Conservation (phyloP, 164 flowering plant genomes). For the Warburgia ugandensis region DNA sequence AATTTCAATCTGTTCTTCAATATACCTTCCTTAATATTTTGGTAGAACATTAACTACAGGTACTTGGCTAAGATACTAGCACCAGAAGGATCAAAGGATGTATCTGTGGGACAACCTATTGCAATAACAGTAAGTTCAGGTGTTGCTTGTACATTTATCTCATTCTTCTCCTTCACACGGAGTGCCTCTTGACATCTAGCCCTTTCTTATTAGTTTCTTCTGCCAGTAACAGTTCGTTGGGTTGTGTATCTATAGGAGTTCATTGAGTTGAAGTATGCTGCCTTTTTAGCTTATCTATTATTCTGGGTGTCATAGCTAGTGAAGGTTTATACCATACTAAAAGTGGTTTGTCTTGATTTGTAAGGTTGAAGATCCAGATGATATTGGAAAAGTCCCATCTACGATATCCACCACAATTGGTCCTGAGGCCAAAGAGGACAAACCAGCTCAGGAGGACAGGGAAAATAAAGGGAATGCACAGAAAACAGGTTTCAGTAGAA, state of each 20-base stretch:
- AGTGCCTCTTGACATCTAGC: too few species aligned
- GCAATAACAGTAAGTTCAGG: conserved; percentile 71
- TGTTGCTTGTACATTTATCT: too few species aligned
- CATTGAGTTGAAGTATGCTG: too few species aligned
- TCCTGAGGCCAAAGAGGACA: conserved; percentile 33
- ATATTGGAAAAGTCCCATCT: conserved; percentile 49
- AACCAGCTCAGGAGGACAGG: conserved; percentile 26
- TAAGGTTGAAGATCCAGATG: conserved; percentile 72
- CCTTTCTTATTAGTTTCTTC: too few species aligned
- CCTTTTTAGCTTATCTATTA: too few species aligned
- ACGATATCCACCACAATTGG: conserved; percentile 26
- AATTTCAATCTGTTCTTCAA: background rate
- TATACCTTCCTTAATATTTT: conserved; percentile 4
- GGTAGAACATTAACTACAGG: conserved; percentile 26
- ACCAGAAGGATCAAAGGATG: conserved; percentile 93
- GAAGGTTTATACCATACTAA: too few species aligned
- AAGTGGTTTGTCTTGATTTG: conserved; percentile 9
- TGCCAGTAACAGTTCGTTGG: too few species aligned
- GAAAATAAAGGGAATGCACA: conserved; percentile 18
- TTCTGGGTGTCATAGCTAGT: too few species aligned
- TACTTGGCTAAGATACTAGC: conserved; percentile 75
- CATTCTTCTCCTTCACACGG: too few species aligned
- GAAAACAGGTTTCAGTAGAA: conserved; percentile 41
- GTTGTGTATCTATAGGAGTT: too few species aligned
- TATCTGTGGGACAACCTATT: conserved; percentile 86